phyloP scores from a whole-genome alignment of 495 filamentous ascomycete species.

The Choiromyces venosus region DNA sequence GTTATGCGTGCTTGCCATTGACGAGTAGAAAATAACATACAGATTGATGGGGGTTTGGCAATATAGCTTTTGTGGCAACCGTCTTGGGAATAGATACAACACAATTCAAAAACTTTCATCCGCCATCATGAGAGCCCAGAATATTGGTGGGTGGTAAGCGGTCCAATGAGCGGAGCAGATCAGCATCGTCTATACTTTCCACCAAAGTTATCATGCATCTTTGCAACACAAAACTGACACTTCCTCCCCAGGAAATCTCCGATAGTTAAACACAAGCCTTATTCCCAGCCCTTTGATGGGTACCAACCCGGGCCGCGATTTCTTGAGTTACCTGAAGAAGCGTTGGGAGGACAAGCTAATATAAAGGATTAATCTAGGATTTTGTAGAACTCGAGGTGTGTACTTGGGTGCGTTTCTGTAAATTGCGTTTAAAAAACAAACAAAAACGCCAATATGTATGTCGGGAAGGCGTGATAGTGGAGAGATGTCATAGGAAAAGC shows the following conservation, averaged over 20 bases:
- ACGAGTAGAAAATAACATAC: background rate
- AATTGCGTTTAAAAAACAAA: background rate
- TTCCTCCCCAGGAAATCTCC: background rate
- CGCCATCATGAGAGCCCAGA: too few species aligned
- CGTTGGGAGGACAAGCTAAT: background rate
- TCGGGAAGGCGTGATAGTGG: background rate
- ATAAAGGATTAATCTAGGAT: background rate
- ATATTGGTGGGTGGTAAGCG: background rate
- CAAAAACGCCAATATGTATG: background rate
- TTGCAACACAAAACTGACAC: background rate
- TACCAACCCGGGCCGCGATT: background rate
- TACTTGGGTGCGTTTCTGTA: background rate
- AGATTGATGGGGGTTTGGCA: background rate
- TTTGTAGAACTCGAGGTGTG: background rate
- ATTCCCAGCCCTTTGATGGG: background rate
- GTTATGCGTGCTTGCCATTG: background rate
- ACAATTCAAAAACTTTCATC: background rate
- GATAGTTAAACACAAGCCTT: background rate
- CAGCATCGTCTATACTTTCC: background rate
- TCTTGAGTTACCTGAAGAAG: background rate
- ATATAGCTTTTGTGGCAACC: background rate
- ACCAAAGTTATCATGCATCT: background rate
- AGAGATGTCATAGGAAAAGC: background rate
- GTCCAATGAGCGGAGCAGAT: background rate
- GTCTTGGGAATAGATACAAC: background rate